These are phyloP conservation scores for Microstroma glucosiphilum DNA, from an alignment of 1,284 basidiomycete genomes.

Conservation along the genomic window DNA sequence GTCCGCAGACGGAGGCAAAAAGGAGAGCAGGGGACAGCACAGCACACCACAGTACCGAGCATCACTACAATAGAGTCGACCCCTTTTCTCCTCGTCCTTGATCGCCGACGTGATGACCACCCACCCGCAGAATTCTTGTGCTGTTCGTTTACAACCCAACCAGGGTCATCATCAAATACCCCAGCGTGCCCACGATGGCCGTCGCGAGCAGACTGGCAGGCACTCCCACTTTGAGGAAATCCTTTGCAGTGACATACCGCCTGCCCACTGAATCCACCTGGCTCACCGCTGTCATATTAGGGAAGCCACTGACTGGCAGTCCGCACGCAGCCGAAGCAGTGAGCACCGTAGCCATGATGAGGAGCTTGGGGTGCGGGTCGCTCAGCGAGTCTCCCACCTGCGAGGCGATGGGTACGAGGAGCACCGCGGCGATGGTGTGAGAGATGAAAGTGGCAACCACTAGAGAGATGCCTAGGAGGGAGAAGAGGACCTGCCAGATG, in stretches of 20 bases:
- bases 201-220: slow-evolving; percentile 82
- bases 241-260: slow-evolving; percentile 56
- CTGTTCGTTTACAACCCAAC: slow-evolving; percentile 12
- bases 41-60: no score
- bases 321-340: slow-evolving; percentile 97
- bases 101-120: no score
- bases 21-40: no score
- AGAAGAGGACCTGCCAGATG: slow-evolving; percentile 74
- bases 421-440: slow-evolving; percentile 73
- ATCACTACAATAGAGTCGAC: no score
- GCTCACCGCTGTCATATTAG: slow-evolving; percentile 65
- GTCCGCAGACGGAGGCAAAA: no score
- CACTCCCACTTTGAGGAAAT: slow-evolving; percentile 89
- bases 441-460: slow-evolving; percentile 59
- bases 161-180: slow-evolving; percentile 42
- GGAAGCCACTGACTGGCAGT: slow-evolving; percentile 94
- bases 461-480: slow-evolving; percentile 77
- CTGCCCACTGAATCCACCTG: slow-evolving; percentile 93
- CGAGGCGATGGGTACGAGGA: slow-evolving; percentile 90
- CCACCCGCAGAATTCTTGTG: no score
- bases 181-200: slow-evolving; percentile 51
- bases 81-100: no score
- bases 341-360: slow-evolving; percentile 63
- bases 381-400: slow-evolving; percentile 72
- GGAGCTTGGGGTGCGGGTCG: slow-evolving; percentile 41